phyloP scores from a whole-genome alignment of 2,329 filamentous ascomycete species.

The Penicillium sclerotiorum region DNA sequence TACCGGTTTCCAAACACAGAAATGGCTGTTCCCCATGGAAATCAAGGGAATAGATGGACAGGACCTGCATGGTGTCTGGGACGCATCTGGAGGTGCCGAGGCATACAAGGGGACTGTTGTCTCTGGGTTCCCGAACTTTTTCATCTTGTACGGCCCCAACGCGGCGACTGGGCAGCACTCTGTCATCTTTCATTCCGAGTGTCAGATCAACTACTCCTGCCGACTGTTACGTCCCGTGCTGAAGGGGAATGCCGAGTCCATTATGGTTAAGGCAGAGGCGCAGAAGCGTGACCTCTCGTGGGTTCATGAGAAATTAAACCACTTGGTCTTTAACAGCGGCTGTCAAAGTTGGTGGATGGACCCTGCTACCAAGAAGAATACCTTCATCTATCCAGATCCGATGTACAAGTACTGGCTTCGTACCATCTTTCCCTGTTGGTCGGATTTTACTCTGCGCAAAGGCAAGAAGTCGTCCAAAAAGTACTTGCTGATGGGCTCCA shows the following conservation, averaged over 20 bases:
- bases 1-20: conserved; percentile 38
- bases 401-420: conserved; percentile 23
- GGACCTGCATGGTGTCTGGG: conserved; percentile 27
- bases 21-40: conserved; percentile 38
- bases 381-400: conserved; percentile 22
- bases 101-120: conserved; percentile 29
- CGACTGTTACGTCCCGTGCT: conserved; percentile 14
- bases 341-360: conserved; percentile 20
- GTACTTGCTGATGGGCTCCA: too few species aligned
- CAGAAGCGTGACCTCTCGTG: conserved; percentile 16
- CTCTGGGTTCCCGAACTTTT: conserved; percentile 17
- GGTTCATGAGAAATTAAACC: conserved; percentile 16
- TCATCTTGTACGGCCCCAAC: conserved; percentile 20
- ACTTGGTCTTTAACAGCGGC: conserved; percentile 19
- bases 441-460: too few species aligned
- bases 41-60: conserved; percentile 27
- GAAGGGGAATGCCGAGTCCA: conserved; percentile 4
- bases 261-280: conserved; percentile 15
- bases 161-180: conserved; percentile 18
- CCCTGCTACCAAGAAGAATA: conserved; percentile 18
- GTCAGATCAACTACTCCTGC: conserved; percentile 22
- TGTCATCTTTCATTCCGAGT: conserved; percentile 23
- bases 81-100: conserved; percentile 28
- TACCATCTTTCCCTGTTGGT: conserved; percentile 16
- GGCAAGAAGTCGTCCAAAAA: too few species aligned